Base-by-base conservation (phyloP, 1,139 yeast species). In the Debaryomyces singareniensis region DNA sequence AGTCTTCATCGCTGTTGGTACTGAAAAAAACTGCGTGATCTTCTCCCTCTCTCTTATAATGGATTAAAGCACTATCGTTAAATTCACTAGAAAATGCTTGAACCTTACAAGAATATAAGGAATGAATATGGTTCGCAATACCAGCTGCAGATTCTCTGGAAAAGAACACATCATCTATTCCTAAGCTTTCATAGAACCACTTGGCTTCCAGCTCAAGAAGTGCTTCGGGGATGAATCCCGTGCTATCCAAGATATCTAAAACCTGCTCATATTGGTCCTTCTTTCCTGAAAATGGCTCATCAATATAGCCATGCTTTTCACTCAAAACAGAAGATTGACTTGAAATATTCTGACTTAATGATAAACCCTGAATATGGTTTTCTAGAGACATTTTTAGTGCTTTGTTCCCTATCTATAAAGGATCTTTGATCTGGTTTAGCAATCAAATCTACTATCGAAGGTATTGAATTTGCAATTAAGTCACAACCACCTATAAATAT, bases 1-100 rank as follows among this genome's bases (percentile, higher is more conserved):
- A 57, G 22, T 47, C 46, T 21, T 62, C 43, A 27, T 55, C 54
- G 16, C 66, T 68, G 29, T 57, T 55, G 18, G 93, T 77, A 52
- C 86, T 95, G 53, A 91, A 86, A 58, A 83, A 91, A 16, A 87
- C 94, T 1, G 96, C 96, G 49, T 87, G 95, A 52, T 83, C 91
- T 12, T 76, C 82, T 29, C 75, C 73, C 54, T 84, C 93, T 38
- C 85, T 68, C 51, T 73, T 76, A 53, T 84, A 80, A 36, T 79
- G 84, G 44, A 85, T 78, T 43, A 77, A 71, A 11, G 86, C 76
- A 33, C 44, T 47, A 27, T 50, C 52, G 13, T 46, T 51, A 21
- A 49, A 42, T 16, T 46, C 52, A 12, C 53, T 47, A n/a, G 69
- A 53, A 54, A 71, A 86, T 11, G 96, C 95, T 44, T 91, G 93